A percentile compares a stretch with the other conserved stretches of the same genome.
Conservation (phyloP, 164 flowering plant species). For the Macadamia tetraphylla region DNA sequence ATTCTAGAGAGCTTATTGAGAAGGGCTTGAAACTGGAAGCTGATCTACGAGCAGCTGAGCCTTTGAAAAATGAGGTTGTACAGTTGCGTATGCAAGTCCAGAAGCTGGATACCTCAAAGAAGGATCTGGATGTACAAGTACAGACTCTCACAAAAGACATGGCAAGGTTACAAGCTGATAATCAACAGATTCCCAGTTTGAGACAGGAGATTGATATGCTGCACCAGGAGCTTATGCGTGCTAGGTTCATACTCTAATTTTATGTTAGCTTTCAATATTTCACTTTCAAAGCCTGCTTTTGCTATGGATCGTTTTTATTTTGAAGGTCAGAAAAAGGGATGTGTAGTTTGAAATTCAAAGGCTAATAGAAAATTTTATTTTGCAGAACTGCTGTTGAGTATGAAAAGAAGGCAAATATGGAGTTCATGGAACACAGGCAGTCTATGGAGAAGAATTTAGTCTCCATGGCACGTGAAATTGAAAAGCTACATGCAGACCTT, state of each 20-base stretch:
- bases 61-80: conserved; percentile 56
- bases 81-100: conserved; percentile 68
- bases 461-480: conserved; percentile 92
- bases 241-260: conserved; percentile 45
- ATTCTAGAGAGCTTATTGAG: conserved; percentile 71
- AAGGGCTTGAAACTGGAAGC: conserved; percentile 80
- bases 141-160: conserved; percentile 60
- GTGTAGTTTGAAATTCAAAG: background rate
- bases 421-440: conserved; percentile 77
- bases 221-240: conserved; percentile 77
- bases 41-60: conserved; percentile 79
- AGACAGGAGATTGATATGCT: conserved; percentile 69
- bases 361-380: conserved; percentile 9
- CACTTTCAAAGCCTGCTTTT: background rate
- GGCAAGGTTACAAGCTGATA: conserved; percentile 59
- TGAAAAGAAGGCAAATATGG: conserved; percentile 83
- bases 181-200: conserved; percentile 62
- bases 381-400: conserved; percentile 69
- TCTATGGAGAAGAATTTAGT: conserved; percentile 88
- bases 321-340: background rate
- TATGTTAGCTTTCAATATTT: background rate
- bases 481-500: conserved; percentile 79
- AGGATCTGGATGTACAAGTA: conserved; percentile 62
- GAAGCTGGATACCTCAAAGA: conserved; percentile 48
- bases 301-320: background rate